Percentiles rank a stretch among this genome's conserved stretches.
Evolutionary conservation across 2,329 filamentous ascomycete genomes (phyloP).

Genomic region (Epichloe hybrida): DNA sequence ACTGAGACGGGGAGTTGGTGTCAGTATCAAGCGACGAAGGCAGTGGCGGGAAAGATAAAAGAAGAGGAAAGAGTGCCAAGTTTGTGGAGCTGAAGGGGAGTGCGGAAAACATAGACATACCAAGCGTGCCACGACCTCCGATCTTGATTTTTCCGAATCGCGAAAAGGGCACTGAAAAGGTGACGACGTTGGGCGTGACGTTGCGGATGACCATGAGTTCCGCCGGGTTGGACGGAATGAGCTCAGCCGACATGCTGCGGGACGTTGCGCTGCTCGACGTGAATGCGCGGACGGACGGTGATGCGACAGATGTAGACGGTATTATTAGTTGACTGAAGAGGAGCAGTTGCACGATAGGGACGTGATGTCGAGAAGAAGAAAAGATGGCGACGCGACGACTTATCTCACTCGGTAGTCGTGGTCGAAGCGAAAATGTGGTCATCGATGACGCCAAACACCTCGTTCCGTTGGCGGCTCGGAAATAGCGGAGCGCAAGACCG

Average conservation of each 20-base stretch:
- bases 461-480: not conserved
- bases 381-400: not conserved
- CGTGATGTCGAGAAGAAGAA: not conserved
- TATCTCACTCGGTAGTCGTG: not conserved
- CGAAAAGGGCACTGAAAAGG: constrained; percentile 69
- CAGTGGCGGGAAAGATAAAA: not conserved
- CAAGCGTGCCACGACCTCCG: constrained; percentile 75
- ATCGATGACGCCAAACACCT: constrained; percentile 2
- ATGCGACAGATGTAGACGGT: not conserved
- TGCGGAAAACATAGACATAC: constrained; percentile 39
- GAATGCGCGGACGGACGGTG: constrained; percentile 1
- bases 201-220: constrained; percentile 85
- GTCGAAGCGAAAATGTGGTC: not conserved
- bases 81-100: too few relatives aligned
- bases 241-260: constrained; percentile 36
- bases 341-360: not conserved
- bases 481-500: not conserved
- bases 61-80: too few relatives aligned
- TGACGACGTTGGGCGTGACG: constrained; percentile 65
- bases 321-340: not conserved
- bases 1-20: constrained; percentile 41
- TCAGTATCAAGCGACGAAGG: not conserved
- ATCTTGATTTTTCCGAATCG: constrained; percentile 70
- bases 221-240: constrained; percentile 57
- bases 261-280: constrained; percentile 5